A percentile compares a stretch with the other conserved stretches of the same genome.
phyloP scores from a whole-genome alignment of 225 moss, liverwort and hornwort species.

The Bryoerythrophyllum caledonicum region DNA sequence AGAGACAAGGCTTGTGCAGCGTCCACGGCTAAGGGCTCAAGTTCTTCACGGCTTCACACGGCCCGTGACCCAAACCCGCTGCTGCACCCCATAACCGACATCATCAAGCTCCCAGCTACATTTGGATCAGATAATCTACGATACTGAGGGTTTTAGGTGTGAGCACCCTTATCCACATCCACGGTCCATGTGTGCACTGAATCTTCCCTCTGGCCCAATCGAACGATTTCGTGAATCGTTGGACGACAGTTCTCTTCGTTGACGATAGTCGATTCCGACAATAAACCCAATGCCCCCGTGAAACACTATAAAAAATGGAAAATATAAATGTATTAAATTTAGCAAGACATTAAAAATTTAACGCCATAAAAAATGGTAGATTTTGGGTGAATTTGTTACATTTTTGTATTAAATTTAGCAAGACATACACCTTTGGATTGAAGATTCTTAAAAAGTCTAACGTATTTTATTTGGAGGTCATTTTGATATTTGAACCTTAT shows the following conservation, averaged over 20 bases:
- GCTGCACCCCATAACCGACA: background rate
- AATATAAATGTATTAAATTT: too few species aligned
- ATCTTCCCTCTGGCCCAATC: background rate
- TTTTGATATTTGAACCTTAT: too few species aligned
- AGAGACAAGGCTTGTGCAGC: background rate
- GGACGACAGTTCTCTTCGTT: background rate
- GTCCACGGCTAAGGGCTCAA: conserved; percentile 25
- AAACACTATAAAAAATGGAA: too few species aligned
- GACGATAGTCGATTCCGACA: background rate
- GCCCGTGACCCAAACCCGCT: background rate
- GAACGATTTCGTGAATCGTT: background rate
- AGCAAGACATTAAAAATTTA: too few species aligned
- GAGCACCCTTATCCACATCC: background rate
- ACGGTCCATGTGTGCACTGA: background rate
- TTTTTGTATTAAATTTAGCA: too few species aligned
- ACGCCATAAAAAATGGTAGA: too few species aligned
- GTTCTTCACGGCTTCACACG: background rate
- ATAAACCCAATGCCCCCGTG: too few species aligned
- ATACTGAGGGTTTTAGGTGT: background rate
- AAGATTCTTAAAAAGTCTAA: too few species aligned
- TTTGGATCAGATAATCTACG: background rate
- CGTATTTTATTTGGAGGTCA: too few species aligned
- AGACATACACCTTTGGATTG: too few species aligned
- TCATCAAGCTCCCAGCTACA: background rate
- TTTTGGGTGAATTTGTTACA: too few species aligned